Conservation (phyloP, 805 yeast species). For the Metschnikowia noctiluminum region DNA sequence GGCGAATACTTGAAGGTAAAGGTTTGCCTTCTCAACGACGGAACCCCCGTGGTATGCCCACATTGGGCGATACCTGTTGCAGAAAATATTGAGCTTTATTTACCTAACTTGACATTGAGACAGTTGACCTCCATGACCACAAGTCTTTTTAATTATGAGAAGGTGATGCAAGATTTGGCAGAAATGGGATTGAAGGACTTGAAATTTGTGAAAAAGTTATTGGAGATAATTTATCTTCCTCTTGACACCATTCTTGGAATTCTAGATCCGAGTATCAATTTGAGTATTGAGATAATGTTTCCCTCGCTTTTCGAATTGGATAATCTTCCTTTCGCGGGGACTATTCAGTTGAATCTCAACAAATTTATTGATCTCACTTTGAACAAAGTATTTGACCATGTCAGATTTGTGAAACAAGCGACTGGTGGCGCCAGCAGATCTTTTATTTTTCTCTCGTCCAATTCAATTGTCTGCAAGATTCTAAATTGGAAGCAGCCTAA, state of each 20-base stretch:
- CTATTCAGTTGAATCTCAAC: conserved; percentile 55
- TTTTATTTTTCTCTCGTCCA: conserved; percentile 78
- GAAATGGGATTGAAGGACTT: conserved; percentile 36
- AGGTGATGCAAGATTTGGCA: conserved; percentile 37
- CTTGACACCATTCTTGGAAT: conserved; percentile 55
- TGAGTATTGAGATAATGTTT: conserved; percentile 71
- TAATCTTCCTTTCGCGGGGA: conserved; percentile 38
- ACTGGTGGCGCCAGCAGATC: conserved; percentile 42
- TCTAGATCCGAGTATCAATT: conserved; percentile 57
- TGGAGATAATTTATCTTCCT: conserved; percentile 52
- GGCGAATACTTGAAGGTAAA: conserved; percentile 74
- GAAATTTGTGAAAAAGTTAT: conserved; percentile 39
- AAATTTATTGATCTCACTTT: conserved; percentile 72
- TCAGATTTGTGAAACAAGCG: conserved; percentile 41
- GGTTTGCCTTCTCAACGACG: conserved; percentile 74
- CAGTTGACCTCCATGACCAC: conserved; percentile 42
- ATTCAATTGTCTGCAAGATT: conserved; percentile 87
- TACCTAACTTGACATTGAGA: conserved; percentile 54
- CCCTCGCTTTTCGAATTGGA: conserved; percentile 56
- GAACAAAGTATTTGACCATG: conserved; percentile 72
- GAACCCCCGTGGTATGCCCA: conserved; percentile 82
- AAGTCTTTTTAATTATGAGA: conserved; percentile 38
- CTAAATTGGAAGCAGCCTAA: conserved; percentile 98
- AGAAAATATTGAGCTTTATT: conserved; percentile 52
- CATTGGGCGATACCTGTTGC: conserved; percentile 51